A percentile compares a stretch with the other conserved stretches of the same genome.
These are phyloP conservation scores for Sugiyamaella boreocaroliniensis DNA, from an alignment of 805 yeast species.

Conservation along the genomic window DNA sequence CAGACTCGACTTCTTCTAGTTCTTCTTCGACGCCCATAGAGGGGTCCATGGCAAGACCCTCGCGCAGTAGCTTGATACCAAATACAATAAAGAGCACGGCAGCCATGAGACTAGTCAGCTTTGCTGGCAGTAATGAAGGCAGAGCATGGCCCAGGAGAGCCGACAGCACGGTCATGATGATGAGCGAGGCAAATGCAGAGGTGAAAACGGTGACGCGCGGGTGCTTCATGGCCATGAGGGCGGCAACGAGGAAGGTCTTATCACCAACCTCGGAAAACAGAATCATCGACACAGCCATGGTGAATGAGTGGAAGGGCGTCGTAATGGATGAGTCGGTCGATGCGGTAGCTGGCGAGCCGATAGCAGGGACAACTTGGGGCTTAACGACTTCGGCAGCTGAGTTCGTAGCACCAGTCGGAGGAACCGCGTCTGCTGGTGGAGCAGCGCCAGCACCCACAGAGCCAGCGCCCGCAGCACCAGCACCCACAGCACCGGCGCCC, in stretches of 20 bases:
- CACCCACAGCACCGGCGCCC: not conserved
- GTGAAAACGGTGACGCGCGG: conserved; percentile 78
- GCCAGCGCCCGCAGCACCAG: not conserved
- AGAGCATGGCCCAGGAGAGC: conserved; percentile 89
- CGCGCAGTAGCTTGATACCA: conserved; percentile 67
- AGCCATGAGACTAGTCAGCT: conserved; percentile 75
- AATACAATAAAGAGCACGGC: conserved; percentile 74
- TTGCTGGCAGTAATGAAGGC: conserved; percentile 74
- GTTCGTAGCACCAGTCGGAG: not conserved
- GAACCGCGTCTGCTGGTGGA: not conserved
- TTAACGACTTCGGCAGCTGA: not conserved
- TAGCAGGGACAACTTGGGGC: not conserved
- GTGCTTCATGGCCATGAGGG: conserved; percentile 95
- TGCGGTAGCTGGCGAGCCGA: not conserved
- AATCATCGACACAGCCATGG: conserved; percentile 86
- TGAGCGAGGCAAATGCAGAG: conserved; percentile 79
- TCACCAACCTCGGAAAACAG: conserved; percentile 95
- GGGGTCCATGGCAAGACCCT: conserved; percentile 72
- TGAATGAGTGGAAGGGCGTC: conserved; percentile 45
- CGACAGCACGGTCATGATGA: conserved; percentile 83
- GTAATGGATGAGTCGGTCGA: not conserved
- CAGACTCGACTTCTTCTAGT: conserved; percentile 94
- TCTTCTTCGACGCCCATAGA: conserved; percentile 90
- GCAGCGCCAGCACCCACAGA: not conserved
- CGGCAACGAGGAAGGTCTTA: conserved; percentile 93